Base-by-base conservation (phyloP, 2,329 filamentous ascomycete genomes). In the Eutypa lata region DNA sequence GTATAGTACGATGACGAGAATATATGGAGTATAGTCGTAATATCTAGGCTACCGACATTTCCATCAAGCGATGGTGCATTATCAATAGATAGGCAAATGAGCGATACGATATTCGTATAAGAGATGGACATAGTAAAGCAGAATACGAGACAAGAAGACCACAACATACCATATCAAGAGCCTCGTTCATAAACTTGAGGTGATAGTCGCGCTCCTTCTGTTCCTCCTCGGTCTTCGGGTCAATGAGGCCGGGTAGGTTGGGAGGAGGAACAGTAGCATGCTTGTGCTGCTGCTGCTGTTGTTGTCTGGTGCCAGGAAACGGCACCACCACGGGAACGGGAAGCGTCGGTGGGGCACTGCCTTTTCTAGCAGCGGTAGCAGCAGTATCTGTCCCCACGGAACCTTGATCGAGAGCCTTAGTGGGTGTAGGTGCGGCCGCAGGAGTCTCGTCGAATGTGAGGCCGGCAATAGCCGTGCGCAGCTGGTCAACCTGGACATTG, bases 121-220 rank as follows among this genome's bases (percentile, higher is more conserved):
- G n/a, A n/a, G n/a, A n/a, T n/a, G n/a, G n/a, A n/a, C n/a, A n/a
- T n/a, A n/a, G n/a, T n/a, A n/a, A n/a, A n/a, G n/a, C n/a, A n/a
- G n/a, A n/a, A n/a, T n/a, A n/a, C n/a, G 42, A 31, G 26, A 44
- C 48, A 31, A 11, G 26, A 42, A 8, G 37, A 35, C 18, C 16
- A 42, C 31, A 7, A 68, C 76, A 64, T 75, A 93, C 90, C 91
- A 96, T 95, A 61, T 86, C 80, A 61, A 97, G 81, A 57, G 92
- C 92, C 69, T 93, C 87, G 61, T 87, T 83, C 84, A 95, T 96
- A 73, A 91, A 96, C 43, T 67, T 70, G 53, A 78, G 71, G 58
- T 83, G 79, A 21, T 75, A 65, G 31, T 68, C 69, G 50, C 68
- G 70, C 56, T 79, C 76, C 38, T 65, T 65, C 52, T 69, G 66